A percentile compares a stretch with the other conserved stretches of the same genome.
Conservation (phyloP, 2,329 filamentous ascomycete species). For the Sporothrix curviconia region DNA sequence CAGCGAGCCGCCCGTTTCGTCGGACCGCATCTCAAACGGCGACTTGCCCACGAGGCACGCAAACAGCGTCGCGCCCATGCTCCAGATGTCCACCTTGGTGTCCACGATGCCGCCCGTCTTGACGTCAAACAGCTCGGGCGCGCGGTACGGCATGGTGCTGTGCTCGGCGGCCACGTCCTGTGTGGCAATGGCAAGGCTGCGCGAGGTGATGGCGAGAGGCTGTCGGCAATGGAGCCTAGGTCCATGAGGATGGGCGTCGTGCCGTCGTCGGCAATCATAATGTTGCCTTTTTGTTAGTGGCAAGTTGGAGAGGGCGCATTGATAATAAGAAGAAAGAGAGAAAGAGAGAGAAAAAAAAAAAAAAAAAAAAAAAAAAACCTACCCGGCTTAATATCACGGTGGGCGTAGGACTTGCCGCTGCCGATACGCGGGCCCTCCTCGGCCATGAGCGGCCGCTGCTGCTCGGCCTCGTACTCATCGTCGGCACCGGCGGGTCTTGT, state of each 20-base stretch:
- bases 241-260: slow-evolving; percentile 93
- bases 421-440: slow-evolving; percentile 62
- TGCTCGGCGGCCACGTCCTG: slow-evolving; percentile 95
- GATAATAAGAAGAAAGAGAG: not conserved
- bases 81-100: slow-evolving; percentile 98
- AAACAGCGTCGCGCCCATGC: slow-evolving; percentile 92
- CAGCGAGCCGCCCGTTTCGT: slow-evolving; percentile 90
- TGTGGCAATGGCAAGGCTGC: slow-evolving; percentile 81
- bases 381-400: slow-evolving; percentile 97
- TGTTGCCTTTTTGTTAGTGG: slow-evolving; percentile 59
- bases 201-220: slow-evolving; percentile 80
- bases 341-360: slow-evolving; percentile 14
- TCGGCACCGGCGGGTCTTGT: slow-evolving; percentile 47
- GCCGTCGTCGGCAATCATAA: slow-evolving; percentile 95
- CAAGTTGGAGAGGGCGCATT: not conserved
- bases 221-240: slow-evolving; percentile 81
- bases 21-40: slow-evolving; percentile 89
- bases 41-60: slow-evolving; percentile 95
- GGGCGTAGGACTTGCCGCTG: slow-evolving; percentile 76
- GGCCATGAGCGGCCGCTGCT: slow-evolving; percentile 78
- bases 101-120: slow-evolving; percentile 88
- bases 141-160: slow-evolving; percentile 96
- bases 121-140: slow-evolving; percentile 95
- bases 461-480: slow-evolving; percentile 55
- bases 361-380: slow-evolving; percentile 25